Evolutionary conservation across 208 protist species (phyloP).

Genomic region (Leishmania lainsoni): DNA sequence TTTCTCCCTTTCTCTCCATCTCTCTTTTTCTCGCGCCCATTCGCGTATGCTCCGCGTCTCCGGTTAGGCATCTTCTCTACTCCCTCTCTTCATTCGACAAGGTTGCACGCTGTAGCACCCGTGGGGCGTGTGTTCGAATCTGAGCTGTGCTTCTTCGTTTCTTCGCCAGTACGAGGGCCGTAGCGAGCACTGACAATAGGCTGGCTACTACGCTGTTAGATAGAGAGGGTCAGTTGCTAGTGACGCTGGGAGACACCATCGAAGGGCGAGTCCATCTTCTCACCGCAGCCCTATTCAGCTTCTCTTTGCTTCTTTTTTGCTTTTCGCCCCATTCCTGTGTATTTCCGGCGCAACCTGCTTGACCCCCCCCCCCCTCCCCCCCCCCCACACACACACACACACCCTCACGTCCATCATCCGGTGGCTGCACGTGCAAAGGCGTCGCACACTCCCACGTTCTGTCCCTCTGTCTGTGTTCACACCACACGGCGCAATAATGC

Average conservation of each 20-base stretch:
- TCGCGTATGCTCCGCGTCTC: not conserved
- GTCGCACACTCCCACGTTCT: not conserved
- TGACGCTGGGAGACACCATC: slow-evolving; percentile 1
- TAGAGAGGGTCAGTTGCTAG: not conserved
- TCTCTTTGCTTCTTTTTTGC: not conserved
- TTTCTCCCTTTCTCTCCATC: slow-evolving; percentile 11
- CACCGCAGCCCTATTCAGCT: not conserved
- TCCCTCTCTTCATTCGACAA: not conserved
- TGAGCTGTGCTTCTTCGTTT: slow-evolving; percentile 7
- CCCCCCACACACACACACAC: not conserved
- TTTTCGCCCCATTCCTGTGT: not conserved
- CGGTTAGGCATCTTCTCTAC: not conserved
- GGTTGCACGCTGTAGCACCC: not conserved
- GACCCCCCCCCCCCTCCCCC: not conserved
- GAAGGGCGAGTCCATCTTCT: not conserved
- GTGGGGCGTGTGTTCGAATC: not conserved
- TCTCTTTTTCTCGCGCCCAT: not conserved
- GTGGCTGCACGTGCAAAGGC: not conserved
- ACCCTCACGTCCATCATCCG: not conserved
- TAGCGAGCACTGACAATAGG: not conserved
- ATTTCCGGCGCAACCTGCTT: not conserved
- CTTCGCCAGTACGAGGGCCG: slow-evolving; percentile 8
- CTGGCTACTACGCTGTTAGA: not conserved
- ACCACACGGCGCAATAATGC: slow-evolving; percentile 42
- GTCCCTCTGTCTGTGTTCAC: not conserved